Evolutionary conservation across 306 rosid genomes (phyloP), one percentile per base, ranked within the genome.

Genomic region (Nissolia schottii): DNA sequence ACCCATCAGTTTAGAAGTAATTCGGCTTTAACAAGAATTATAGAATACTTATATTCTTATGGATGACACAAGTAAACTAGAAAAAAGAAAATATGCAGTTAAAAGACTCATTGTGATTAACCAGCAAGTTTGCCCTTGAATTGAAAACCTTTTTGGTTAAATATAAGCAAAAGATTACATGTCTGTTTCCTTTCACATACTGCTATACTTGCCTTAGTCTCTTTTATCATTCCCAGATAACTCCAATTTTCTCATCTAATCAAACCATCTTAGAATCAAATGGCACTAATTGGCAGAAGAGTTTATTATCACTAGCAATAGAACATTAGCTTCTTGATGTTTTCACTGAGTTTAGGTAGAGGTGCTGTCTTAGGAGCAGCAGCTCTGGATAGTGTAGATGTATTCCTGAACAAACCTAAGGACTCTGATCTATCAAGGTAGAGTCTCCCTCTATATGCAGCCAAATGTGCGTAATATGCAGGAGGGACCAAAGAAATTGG

Each of bases 401-500:
- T 35, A 24, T 70, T 84, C 78, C 78, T 82, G 51, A 73, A 82
- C 64, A 73, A 79, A 16, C 81, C 79, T 23, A 83, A 54, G 16
- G 86, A 81, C 9, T 91, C 96, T 2, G 97, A 89, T 64, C 93
- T 74, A 24, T 91, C 96, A 13, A 94, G 90, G 86, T 94, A 94
- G 78, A 94, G 99, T 79, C 99, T 85, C 6, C 99, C 99, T 78
- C 99, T 77, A 24, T 91, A 94, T 5, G 99, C 99, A 72, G 99
- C 99, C 28, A 94, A 82, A 80, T 94, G 99, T 12, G 99, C 99
- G 77, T 94, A 94, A 72, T 91, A 94, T 61, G 86, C 99, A 7
- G 99, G 97, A 37, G 99, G 99, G n/a, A 94, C 99, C 77, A 94
- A 79, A 48, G 99, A 94, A 58, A 94, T 92, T 10, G 99, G 99